Percentiles rank a stretch among this genome's conserved stretches.
These are phyloP conservation scores for Medicago lupulina DNA, from an alignment of 306 rosid genomes.

Conservation along the genomic window DNA sequence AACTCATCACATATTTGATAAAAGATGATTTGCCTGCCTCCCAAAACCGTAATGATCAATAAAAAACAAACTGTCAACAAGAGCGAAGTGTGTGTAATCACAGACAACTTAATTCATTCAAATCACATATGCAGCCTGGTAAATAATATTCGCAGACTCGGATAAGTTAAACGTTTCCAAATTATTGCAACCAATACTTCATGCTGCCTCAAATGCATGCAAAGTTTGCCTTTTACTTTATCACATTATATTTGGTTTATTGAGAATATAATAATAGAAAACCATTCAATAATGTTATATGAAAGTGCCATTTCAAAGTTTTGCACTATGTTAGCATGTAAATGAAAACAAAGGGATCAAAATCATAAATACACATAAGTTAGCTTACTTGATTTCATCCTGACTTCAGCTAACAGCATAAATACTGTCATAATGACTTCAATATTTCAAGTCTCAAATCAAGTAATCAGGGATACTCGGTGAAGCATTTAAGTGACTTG, in stretches of 20 bases:
- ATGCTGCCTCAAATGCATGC: background rate
- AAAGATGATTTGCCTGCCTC: no score
- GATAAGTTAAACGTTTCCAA: background rate
- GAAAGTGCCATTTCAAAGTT: background rate
- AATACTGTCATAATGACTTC: background rate
- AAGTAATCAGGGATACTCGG: background rate
- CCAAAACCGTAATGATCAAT: no score
- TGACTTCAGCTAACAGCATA: slow-evolving; percentile 66
- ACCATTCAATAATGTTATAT: background rate
- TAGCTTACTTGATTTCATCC: slow-evolving; percentile 73
- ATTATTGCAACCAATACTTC: background rate
- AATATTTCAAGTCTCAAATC: slow-evolving; percentile 28
- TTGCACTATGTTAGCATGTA: background rate
- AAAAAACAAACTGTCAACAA: no score
- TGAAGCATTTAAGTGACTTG: background rate
- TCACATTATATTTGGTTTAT: background rate
- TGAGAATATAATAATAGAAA: background rate
- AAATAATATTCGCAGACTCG: background rate
- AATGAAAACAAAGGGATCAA: slow-evolving; percentile 3
- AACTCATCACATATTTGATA: no score
- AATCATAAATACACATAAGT: background rate
- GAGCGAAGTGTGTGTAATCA: background rate
- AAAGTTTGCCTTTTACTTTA: background rate
- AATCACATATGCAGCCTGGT: background rate
- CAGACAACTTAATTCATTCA: background rate